These are phyloP conservation scores for Fraxinus albicans DNA, from an alignment of 305 asterid genomes.

Conservation along the genomic window DNA sequence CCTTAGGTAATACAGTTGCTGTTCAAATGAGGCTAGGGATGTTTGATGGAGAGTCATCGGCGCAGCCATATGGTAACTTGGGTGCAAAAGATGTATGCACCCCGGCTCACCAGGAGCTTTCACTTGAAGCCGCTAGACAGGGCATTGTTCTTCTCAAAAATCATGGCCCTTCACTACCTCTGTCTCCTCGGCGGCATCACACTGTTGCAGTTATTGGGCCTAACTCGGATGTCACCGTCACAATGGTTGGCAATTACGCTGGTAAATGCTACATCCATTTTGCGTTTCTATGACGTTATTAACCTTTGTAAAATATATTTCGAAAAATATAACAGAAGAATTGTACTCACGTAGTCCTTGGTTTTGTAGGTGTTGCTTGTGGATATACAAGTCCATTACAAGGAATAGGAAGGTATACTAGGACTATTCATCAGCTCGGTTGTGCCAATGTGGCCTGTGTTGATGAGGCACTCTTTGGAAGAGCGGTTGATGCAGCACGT, in stretches of 20 bases:
- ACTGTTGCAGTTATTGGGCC: constrained; percentile 82
- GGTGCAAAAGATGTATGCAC: constrained; percentile 75
- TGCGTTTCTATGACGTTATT: not conserved
- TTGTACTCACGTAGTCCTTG: not conserved
- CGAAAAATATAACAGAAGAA: not conserved
- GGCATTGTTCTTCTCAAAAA: constrained; percentile 81
- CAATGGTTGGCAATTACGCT: constrained; percentile 86
- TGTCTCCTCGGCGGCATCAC: constrained; percentile 47
- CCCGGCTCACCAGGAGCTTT: constrained; percentile 67
- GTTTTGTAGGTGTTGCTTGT: constrained; percentile 66
- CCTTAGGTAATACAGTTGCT: constrained; percentile 57
- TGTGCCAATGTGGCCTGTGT: constrained; percentile 61
- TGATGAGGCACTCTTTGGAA: constrained; percentile 40
- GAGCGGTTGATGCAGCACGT: constrained; percentile 60
- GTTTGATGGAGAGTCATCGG: constrained; percentile 80
- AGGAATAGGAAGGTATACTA: constrained; percentile 54
- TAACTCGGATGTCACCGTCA: constrained; percentile 64
- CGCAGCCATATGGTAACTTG: constrained; percentile 53
- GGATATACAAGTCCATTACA: constrained; percentile 73
- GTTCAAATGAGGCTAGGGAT: constrained; percentile 85
- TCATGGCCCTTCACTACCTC: constrained; percentile 59
- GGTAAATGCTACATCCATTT: constrained; percentile 33
- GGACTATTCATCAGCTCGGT: constrained; percentile 64
- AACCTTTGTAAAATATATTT: not conserved
- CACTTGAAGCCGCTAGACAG: constrained; percentile 77